These are phyloP conservation scores for Tolypocladium ovalisporum DNA, from an alignment of 2,329 filamentous ascomycete genomes.

Conservation along the genomic window DNA sequence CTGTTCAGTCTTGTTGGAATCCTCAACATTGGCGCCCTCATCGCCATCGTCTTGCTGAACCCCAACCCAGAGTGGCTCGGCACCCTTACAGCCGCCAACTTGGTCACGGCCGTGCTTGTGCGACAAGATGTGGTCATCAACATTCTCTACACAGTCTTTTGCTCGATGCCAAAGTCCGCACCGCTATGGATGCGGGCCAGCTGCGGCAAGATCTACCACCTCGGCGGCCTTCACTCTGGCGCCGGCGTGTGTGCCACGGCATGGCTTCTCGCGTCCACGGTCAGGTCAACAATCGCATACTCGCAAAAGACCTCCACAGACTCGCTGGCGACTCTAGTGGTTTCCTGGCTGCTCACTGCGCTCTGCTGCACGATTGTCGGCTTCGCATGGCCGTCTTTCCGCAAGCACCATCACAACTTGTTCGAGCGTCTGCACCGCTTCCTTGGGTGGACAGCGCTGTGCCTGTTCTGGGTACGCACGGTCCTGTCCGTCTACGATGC, in stretches of 20 bases:
- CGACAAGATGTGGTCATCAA: conserved; percentile 45
- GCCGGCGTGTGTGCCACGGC: conserved; percentile 36
- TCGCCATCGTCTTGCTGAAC: conserved; percentile 26
- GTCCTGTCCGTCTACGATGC: conserved; percentile 41
- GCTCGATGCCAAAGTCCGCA: conserved; percentile 31
- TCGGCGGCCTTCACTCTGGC: conserved; percentile 40
- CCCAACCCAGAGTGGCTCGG: conserved; percentile 25
- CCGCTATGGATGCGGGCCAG: conserved; percentile 37
- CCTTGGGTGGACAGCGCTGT: conserved; percentile 57
- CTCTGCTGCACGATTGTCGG: conserved; percentile 49
- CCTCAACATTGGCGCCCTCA: conserved; percentile 36
- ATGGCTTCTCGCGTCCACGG: conserved; percentile 36
- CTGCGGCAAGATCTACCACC: conserved; percentile 39
- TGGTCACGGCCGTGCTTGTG: conserved; percentile 37
- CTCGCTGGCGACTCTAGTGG: conserved; percentile 30
- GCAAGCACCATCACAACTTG: conserved; percentile 51
- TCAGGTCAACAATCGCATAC: conserved; percentile 24
- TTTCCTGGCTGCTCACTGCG: conserved; percentile 46
- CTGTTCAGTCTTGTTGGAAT: conserved; percentile 44
- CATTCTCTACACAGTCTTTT: conserved; percentile 32
- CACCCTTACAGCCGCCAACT: conserved; percentile 35
- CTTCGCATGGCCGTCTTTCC: conserved; percentile 53
- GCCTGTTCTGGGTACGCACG: conserved; percentile 53
- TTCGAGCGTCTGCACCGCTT: conserved; percentile 67
- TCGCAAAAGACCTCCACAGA: conserved; percentile 14